Base-by-base conservation (phyloP, 257 asterid genomes). In the Penstemon eatonii region DNA sequence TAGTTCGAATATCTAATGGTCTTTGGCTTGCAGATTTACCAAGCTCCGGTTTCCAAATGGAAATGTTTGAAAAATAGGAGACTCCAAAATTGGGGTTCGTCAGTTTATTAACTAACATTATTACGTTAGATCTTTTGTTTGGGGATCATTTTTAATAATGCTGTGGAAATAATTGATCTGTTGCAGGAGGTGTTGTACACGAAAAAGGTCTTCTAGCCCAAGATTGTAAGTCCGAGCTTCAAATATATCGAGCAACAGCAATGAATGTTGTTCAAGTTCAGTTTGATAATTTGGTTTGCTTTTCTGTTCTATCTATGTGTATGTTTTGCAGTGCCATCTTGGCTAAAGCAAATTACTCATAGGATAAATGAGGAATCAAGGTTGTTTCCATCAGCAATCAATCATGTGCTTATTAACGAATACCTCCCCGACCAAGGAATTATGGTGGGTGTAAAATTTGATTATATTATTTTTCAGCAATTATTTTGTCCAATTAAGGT, bases 401-500 rank as follows among this genome's bases (percentile, higher is more conserved):
- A 94, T 79, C 99, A 94, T 45, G 96, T 94, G 75, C 96, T 94
- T 56, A 90, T 91, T 78, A 94, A 91, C 40, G 97, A 94, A 80
- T 94, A 94, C 82, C 89, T 83, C 59, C 86, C 95, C 46, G 74
- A 80, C 79, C 99, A 94, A 80, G 99, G 99, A 66, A 90, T 94
- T 55, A 90, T 94, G 98, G 98, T 89, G 66, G 44, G 83, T 79
- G 8, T 67, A 50, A 50, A 68, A 67, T 51, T 10, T 25, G 0
- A 25, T 15, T 41, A 40, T 37, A 50, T 67, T 36, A 42, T 13
- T 9, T 43, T 62, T 8, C 33, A 9, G 52, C 46, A 12, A 5
- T 64, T 56, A 49, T 53, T 79, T 47, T 25, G 43, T 62, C 54
- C 61, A 44, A 60, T 38, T 65, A 67, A 41, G 67, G 19, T 37